phyloP scores from a whole-genome alignment of 2,329 filamentous ascomycete genomes.

The Incumbomyces lentus region DNA sequence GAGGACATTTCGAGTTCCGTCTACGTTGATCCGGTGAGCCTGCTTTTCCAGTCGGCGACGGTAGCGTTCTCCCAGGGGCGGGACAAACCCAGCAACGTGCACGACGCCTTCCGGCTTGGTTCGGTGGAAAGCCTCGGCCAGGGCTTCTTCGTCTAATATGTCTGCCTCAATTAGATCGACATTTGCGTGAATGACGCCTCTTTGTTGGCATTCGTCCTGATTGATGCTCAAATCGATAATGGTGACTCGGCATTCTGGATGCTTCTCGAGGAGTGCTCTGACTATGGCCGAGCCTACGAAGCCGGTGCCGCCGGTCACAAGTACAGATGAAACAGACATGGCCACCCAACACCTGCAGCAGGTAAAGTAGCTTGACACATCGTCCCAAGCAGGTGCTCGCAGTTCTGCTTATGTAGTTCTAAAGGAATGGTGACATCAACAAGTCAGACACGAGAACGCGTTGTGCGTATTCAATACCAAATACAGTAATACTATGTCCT shows the following conservation, averaged over 20 bases:
- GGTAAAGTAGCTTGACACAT: too few relatives aligned
- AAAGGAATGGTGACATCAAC: constrained; percentile 1
- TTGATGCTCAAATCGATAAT: constrained; percentile 25
- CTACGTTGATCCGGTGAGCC: constrained; percentile 43
- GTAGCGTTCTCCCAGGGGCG: constrained; percentile 29
- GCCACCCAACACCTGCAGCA: neutral
- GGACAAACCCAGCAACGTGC: constrained; percentile 44
- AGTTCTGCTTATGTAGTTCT: too few relatives aligned
- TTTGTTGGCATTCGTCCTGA: neutral
- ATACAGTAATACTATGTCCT: too few relatives aligned
- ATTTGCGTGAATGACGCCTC: constrained; percentile 2
- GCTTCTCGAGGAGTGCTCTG: constrained; percentile 28
- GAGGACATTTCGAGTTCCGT: constrained; percentile 45
- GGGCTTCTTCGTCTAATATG: constrained; percentile 23
- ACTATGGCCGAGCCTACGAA: constrained; percentile 32
- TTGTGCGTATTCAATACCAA: too few relatives aligned
- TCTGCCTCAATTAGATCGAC: constrained; percentile 26
- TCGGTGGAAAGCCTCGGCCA: constrained; percentile 28
- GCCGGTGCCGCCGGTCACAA: constrained; percentile 31
- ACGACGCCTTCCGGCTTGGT: constrained; percentile 41
- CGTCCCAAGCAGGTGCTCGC: too few relatives aligned
- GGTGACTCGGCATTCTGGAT: constrained; percentile 28
- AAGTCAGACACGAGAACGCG: neutral
- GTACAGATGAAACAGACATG: constrained; percentile 14
- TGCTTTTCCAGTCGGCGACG: constrained; percentile 26